phyloP scores from a whole-genome alignment of 305 asterid species.

The Plantago coronopus region DNA sequence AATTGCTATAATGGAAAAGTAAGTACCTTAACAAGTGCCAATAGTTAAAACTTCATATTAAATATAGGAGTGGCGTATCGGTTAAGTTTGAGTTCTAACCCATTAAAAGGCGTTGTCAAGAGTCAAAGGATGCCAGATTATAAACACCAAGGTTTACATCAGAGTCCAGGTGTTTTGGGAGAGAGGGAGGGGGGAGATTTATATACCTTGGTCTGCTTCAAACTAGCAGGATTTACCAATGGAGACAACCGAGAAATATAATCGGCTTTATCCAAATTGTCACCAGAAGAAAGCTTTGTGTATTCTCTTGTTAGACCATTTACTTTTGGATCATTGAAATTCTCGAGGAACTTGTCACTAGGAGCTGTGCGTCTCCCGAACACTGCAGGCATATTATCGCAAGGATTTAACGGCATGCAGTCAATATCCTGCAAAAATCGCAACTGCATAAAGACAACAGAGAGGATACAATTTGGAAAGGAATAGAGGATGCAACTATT shows the following conservation, averaged over 20 bases:
- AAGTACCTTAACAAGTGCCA: no score
- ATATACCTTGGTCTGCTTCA: constrained; percentile 57
- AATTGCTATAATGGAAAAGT: no score
- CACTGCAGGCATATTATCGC: constrained; percentile 65
- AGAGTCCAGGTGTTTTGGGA: background rate
- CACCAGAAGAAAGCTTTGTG: constrained; percentile 41
- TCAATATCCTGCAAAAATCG: constrained; percentile 67
- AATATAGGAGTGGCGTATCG: no score
- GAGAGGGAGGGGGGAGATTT: constrained; percentile 24
- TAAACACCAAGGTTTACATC: no score
- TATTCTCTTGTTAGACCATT: constrained; percentile 52
- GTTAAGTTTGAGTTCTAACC: no score
- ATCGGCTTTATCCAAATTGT: constrained; percentile 45
- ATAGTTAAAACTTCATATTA: no score
- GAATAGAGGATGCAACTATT: constrained; percentile 13
- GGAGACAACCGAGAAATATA: constrained; percentile 47
- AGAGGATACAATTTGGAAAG: background rate
- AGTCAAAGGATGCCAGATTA: constrained; percentile 1
- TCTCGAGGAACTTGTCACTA: constrained; percentile 54
- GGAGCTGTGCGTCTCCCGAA: constrained; percentile 48
- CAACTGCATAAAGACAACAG: constrained; percentile 6
- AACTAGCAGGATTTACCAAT: constrained; percentile 41
- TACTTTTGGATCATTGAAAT: constrained; percentile 47
- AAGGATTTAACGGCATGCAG: constrained; percentile 86
- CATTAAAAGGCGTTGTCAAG: no score